Evolutionary conservation across 805 yeast species (phyloP).

Genomic region (Yamadazyma ubonensis): DNA sequence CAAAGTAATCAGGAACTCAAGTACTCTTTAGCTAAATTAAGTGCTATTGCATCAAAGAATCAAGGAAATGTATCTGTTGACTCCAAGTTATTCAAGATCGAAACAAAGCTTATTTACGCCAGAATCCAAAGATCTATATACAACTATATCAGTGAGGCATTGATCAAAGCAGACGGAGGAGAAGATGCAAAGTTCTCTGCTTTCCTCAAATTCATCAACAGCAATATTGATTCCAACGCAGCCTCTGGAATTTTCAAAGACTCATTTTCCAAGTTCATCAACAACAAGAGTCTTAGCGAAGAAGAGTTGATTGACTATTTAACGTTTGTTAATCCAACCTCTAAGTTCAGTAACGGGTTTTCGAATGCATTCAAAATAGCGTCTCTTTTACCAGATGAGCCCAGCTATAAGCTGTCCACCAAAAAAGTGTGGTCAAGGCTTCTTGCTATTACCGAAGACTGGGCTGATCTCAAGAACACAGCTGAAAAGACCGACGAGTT

Average conservation of each 20-base stretch:
- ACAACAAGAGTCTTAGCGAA: constrained; percentile 39
- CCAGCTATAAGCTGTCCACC: constrained; percentile 20
- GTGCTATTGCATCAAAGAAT: constrained; percentile 47
- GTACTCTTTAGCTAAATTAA: constrained; percentile 69
- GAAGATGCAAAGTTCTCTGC: constrained; percentile 12
- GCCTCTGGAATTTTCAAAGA: constrained; percentile 20
- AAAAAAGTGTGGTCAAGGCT: constrained; percentile 58
- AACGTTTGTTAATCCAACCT: constrained; percentile 42
- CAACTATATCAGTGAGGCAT: constrained; percentile 14
- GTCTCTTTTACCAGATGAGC: constrained; percentile 35
- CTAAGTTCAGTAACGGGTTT: constrained; percentile 21
- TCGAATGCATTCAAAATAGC: constrained; percentile 52
- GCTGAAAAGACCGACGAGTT: constrained; percentile 43
- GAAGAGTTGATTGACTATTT: constrained; percentile 52
- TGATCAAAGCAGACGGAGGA: constrained; percentile 10
- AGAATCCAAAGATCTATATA: constrained; percentile 47
- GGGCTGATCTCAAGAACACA: constrained; percentile 41
- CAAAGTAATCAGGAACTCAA: constrained; percentile 52
- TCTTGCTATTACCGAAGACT: constrained; percentile 48
- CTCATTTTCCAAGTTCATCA: constrained; percentile 29
- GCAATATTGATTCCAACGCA: constrained; percentile 13
- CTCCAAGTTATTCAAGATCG: constrained; percentile 43
- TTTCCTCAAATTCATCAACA: constrained; percentile 19
- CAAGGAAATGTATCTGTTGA: constrained; percentile 14
- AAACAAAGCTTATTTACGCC: constrained; percentile 47